Evolutionary conservation across 164 flowering plant species (phyloP).

Genomic region (Magnolia kwangsiensis): DNA sequence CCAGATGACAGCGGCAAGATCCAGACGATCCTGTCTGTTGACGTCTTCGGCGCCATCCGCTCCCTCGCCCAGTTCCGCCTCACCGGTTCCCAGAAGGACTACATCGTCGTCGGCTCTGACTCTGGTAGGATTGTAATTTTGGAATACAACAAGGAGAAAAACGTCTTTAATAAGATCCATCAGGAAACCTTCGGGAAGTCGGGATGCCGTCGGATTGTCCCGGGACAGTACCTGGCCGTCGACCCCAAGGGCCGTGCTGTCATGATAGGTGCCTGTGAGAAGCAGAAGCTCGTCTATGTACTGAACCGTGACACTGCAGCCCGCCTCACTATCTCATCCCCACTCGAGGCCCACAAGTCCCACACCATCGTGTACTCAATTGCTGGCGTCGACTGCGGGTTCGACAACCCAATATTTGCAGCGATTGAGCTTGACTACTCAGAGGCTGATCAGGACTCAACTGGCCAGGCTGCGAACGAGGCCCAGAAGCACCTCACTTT

Average conservation of each 20-base stretch:
- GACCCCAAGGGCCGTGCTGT: constrained; percentile 97
- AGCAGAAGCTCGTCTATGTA: constrained; percentile 95
- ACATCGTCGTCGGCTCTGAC: constrained; percentile 91
- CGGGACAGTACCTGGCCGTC: constrained; percentile 83
- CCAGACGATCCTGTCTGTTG: constrained; percentile 80
- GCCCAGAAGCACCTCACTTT: constrained; percentile 94
- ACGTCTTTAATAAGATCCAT: constrained; percentile 79
- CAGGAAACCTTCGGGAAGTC: constrained; percentile 97
- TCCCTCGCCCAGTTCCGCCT: constrained; percentile 83
- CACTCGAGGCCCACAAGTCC: constrained; percentile 90
- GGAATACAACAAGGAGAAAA: constrained; percentile 82
- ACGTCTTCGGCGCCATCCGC: constrained; percentile 80
- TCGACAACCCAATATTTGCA: constrained; percentile 94
- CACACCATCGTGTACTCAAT: constrained; percentile 78
- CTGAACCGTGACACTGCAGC: constrained; percentile 91
- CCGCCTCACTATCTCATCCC: constrained; percentile 89
- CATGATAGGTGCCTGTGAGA: constrained; percentile 95
- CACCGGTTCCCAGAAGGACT: constrained; percentile 90
- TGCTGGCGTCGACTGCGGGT: constrained; percentile 92
- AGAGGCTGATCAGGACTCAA: constrained; percentile 93
- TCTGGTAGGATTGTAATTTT: constrained; percentile 90
- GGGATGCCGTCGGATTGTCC: constrained; percentile 88
- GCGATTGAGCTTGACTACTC: constrained; percentile 96
- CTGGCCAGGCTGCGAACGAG: constrained; percentile 85
- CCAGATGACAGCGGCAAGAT: constrained; percentile 93